Base-by-base conservation (phyloP, 495 filamentous ascomycete genomes). In the Staphylotrichum longicolle region DNA sequence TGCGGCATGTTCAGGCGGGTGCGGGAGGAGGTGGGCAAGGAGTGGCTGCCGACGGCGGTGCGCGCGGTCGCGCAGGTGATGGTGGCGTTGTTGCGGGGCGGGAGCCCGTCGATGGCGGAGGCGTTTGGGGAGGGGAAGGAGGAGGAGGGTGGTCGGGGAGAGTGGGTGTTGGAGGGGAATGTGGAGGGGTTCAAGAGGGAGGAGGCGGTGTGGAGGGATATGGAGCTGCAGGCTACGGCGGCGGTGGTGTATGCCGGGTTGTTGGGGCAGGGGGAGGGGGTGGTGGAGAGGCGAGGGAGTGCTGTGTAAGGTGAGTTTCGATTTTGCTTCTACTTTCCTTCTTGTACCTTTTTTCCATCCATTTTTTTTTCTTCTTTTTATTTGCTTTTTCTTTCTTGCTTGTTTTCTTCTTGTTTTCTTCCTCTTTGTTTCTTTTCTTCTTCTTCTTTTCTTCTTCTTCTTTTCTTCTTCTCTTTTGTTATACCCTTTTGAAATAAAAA, bases 41-140 rank as follows among this genome's bases (percentile, higher is more conserved):
- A 73, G 32, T 72, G 60, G 60, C 62, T 82, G 45, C 82, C 82
- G 3, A 83, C 81, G 1, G 70, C 79, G 2, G 74, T 79, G 32
- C 65, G 82, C 11, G 76, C 75, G 14, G 60, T 80, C 11, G 65
- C 78, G 10, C 80, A 83, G 63, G 65, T 77, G 0, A 55, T 83
- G 63, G 65, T 77, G 0, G 55, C 82, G 48, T n/a, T 80, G 54
- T 61, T 72, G 41, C 64, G 62, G 15, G 44, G 20, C 20, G 20
- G 20, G 20, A 27, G 20, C 20, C 20, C 20, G 20, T 27, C 1
- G 20, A 61, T 58, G 61, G 33, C 6, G 58, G 62, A 4, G 57
- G 66, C 5, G 52, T 2, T 27, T 14, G 37, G 9, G 34, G 62
- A 50, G 12, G 45, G 42, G 41, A 49, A 58, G 34, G 68, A 68